These are phyloP conservation scores for Ophiostoma ips DNA, from an alignment of 2,329 filamentous ascomycete species.

Conservation along the genomic window DNA sequence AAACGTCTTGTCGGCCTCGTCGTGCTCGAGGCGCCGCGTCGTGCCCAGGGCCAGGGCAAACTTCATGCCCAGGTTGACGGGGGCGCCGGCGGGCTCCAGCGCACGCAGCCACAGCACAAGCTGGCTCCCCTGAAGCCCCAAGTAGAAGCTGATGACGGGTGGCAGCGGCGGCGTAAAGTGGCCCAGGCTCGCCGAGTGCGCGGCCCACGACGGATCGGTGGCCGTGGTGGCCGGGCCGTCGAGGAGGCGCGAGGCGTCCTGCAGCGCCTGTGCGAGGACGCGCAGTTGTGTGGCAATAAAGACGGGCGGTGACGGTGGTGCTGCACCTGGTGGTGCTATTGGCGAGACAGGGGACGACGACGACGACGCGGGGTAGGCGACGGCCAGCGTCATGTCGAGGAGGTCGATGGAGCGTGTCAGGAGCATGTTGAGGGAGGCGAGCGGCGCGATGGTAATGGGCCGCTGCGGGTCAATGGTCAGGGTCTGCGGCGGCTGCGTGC, in stretches of 20 bases:
- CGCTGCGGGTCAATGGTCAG: slow-evolving; percentile 34
- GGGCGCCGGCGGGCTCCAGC: slow-evolving; percentile 52
- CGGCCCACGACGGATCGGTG: slow-evolving; percentile 30
- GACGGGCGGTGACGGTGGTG: slow-evolving; percentile 2
- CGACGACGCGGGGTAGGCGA: slow-evolving; percentile 18
- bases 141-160: slow-evolving; percentile 57
- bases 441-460: slow-evolving; percentile 49
- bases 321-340: neutral
- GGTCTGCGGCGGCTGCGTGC: slow-evolving; percentile 44
- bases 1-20: slow-evolving; percentile 70
- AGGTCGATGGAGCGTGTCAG: slow-evolving; percentile 76
- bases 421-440: slow-evolving; percentile 58
- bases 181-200: slow-evolving; percentile 27
- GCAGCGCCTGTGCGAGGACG: slow-evolving; percentile 39
- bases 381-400: slow-evolving; percentile 62
- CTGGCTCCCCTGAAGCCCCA: slow-evolving; percentile 54
- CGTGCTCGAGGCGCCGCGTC: slow-evolving; percentile 51
- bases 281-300: slow-evolving; percentile 43
- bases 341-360: too few relatives aligned
- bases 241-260: slow-evolving; percentile 37
- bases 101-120: slow-evolving; percentile 57
- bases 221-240: slow-evolving; percentile 35
- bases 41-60: slow-evolving; percentile 58
- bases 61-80: slow-evolving; percentile 47
- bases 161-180: slow-evolving; percentile 27